phyloP scores from a whole-genome alignment of 2,329 filamentous ascomycete species.

The Trichoderma atroviride region DNA sequence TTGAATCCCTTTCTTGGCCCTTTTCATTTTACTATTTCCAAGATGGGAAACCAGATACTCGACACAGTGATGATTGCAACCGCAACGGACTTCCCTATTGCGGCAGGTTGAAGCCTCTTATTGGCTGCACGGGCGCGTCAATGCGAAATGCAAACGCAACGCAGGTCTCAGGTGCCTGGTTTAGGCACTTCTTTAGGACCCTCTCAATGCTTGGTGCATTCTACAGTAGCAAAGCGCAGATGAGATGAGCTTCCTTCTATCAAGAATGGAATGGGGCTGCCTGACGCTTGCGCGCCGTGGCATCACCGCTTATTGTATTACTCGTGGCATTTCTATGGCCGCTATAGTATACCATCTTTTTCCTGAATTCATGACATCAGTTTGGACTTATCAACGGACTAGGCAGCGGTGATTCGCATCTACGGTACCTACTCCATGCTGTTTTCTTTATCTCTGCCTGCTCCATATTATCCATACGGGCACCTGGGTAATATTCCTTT shows the following conservation, averaged over 20 bases:
- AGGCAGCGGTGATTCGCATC: not conserved
- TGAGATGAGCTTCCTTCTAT: not conserved
- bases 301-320: slow-evolving; percentile 5
- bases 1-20: not conserved
- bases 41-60: not conserved
- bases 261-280: not conserved
- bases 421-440: not conserved
- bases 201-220: not conserved
- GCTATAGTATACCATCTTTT: not conserved
- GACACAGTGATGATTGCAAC: not conserved
- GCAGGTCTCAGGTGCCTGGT: not conserved
- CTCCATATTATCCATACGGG: not conserved
- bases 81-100: slow-evolving; percentile 17
- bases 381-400: not conserved
- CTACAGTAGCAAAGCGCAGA: not conserved
- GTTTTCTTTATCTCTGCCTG: not conserved
- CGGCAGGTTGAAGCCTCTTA: slow-evolving; percentile 7
- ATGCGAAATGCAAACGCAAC: slow-evolving; percentile 5
- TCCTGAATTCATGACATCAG: not conserved
- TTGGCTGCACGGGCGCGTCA: slow-evolving; percentile 15
- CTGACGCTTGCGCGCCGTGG: not conserved
- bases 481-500: not conserved
- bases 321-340: not conserved
- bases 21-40: not conserved
- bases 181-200: not conserved